Conservation (phyloP, 140 eudicot genomes). For the Senecio squalidus region DNA sequence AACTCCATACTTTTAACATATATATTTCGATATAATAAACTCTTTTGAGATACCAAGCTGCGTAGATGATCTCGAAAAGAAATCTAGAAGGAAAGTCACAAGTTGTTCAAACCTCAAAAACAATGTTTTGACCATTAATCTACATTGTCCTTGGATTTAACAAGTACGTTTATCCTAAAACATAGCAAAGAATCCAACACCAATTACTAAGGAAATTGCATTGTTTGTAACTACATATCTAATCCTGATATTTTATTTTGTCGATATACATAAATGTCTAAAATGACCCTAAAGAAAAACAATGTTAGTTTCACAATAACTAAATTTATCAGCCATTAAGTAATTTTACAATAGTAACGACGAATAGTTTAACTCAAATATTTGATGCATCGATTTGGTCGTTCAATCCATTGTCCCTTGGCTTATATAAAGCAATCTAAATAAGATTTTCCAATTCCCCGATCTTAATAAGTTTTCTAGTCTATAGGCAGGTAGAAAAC, state of each 20-base stretch:
- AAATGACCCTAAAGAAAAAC: neutral
- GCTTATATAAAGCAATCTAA: conserved; percentile 26
- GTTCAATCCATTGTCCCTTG: neutral
- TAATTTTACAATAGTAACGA: conserved; percentile 10
- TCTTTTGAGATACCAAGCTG: too few species aligned
- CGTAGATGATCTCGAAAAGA: neutral
- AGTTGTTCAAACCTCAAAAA: conserved; percentile 24
- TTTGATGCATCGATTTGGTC: conserved; percentile 18
- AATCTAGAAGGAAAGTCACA: neutral
- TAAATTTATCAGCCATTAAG: neutral
- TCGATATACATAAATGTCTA: neutral
- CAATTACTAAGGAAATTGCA: conserved; percentile 15
- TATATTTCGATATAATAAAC: too few species aligned
- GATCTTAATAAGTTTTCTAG: conserved; percentile 9
- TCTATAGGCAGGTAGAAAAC: neutral
- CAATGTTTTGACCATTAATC: conserved; percentile 8
- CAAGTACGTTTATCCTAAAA: conserved; percentile 10
- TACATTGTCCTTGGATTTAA: conserved; percentile 11
- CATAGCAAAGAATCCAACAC: conserved; percentile 11
- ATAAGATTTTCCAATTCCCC: conserved; percentile 15
- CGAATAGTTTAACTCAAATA: conserved; percentile 8
- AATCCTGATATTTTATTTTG: conserved; percentile 12
- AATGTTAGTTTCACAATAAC: neutral
- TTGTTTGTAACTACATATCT: conserved; percentile 13
- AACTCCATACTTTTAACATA: too few species aligned